A percentile compares a stretch with the other conserved stretches of the same genome.
Evolutionary conservation across 2,329 filamentous ascomycete species (phyloP).

Genomic region (Penicillium sp.): DNA sequence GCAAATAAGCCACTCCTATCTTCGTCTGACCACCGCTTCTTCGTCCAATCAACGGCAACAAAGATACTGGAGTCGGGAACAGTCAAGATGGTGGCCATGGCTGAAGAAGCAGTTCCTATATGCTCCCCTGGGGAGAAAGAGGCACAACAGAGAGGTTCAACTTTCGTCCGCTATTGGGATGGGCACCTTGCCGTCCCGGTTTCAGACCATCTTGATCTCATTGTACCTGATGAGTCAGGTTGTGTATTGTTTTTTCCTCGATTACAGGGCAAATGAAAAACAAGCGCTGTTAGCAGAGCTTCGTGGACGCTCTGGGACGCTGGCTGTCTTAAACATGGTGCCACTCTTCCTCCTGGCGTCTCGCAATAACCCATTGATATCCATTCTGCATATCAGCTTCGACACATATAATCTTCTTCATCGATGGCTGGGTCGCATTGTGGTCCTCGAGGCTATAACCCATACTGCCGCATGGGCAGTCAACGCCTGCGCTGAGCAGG

Average conservation of each 20-base stretch:
- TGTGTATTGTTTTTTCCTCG: conserved; percentile 63
- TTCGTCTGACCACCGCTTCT: conserved; percentile 45
- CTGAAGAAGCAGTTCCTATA: conserved; percentile 50
- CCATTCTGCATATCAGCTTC: conserved; percentile 80
- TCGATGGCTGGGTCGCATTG: conserved; percentile 76
- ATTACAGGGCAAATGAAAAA: conserved; percentile 44
- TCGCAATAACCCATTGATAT: conserved; percentile 89
- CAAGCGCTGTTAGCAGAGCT: conserved; percentile 72
- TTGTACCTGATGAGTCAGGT: conserved; percentile 72
- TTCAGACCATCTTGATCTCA: conserved; percentile 68
- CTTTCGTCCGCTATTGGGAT: conserved; percentile 67
- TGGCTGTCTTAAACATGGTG: conserved; percentile 87
- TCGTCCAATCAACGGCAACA: conserved; percentile 40
- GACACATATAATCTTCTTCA: conserved; percentile 94
- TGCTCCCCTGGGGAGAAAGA: conserved; percentile 69
- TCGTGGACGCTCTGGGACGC: conserved; percentile 78
- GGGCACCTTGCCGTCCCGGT: conserved; percentile 75
- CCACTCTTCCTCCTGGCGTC: conserved; percentile 85
- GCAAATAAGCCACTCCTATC: conserved; percentile 46
- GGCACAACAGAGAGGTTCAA: conserved; percentile 74
- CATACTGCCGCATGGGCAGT: conserved; percentile 76
- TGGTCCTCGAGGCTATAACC: conserved; percentile 67
- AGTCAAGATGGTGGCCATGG: conserved; percentile 41
- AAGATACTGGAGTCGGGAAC: conserved; percentile 47
- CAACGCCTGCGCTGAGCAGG: conserved; percentile 56